Base-by-base conservation (phyloP, 306 rosid genomes). In the Canavalia gladiata region DNA sequence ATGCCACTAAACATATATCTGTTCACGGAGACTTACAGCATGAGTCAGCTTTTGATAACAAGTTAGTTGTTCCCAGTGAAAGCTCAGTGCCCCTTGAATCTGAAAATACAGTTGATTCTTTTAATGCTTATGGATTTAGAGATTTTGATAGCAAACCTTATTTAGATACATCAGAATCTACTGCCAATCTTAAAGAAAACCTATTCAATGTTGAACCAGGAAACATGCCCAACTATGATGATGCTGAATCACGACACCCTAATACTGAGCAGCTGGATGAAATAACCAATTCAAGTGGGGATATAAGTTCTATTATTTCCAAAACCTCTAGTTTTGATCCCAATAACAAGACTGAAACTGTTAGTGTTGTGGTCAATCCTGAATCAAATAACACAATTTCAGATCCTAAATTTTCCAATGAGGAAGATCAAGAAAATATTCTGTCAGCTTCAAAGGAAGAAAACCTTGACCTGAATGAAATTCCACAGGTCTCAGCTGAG, bases 231-330 rank as follows among this genome's bases (percentile, higher is more conserved):
- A 56, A 52, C 76, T 56, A 87, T 71, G 91, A 87, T 73, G 63
- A 87, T 73, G 63, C 78, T 81, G 45, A 81, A 59, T 58, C 82
- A 35, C 75, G 71, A 47, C 70, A 87, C 65, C 35, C 60, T 77
- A 85, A 76, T 86, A 59, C 77, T 55, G 91, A 86, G 75, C 75
- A 76, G 84, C 85, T 33, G 89, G 91, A 82, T 86, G 92, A 84
- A 85, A 69, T 77, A 41, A 77, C 59, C 58, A 68, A 51, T 41
- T 84, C 90, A 68, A 81, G 49, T 71, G 88, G 74, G 73, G 77
- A 37, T 86, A 77, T 67, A 69, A 80, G 45, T 68, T 65, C 83
- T 30, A 72, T 56, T 76, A 71, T 64, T 86, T 81, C 81, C 3
- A 69, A 66, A 56, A 81, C 74, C 67, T 68, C 87, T 81, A 70